phyloP scores from a whole-genome alignment of 2,329 filamentous ascomycete genomes.

The Claviceps quebecensis region DNA sequence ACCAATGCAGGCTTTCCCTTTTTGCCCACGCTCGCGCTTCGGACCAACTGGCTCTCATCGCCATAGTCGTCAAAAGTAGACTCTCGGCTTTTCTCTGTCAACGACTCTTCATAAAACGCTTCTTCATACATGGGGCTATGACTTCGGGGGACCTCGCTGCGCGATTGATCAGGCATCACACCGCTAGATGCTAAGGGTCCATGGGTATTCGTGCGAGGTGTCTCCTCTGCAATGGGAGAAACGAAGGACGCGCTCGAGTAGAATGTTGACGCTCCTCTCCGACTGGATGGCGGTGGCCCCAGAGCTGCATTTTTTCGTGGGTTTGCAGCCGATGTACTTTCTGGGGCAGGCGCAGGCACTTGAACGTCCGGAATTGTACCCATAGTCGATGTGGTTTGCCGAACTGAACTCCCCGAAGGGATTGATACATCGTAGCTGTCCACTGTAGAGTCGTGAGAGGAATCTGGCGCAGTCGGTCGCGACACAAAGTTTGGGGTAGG shows the following conservation, averaged over 20 bases:
- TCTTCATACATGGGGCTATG: slow-evolving; percentile 32
- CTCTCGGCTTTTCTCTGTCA: slow-evolving; percentile 29
- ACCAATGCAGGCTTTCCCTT: slow-evolving; percentile 44
- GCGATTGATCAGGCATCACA: slow-evolving; percentile 58
- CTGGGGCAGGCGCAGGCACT: slow-evolving; percentile 26
- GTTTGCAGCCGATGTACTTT: slow-evolving; percentile 13
- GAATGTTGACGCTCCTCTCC: slow-evolving; percentile 48
- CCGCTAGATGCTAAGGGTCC: slow-evolving; percentile 58
- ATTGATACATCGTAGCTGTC: slow-evolving; percentile 26
- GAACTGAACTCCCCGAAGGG: slow-evolving; percentile 33
- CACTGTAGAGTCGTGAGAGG: slow-evolving; percentile 15
- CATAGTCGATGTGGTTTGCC: slow-evolving; percentile 38
- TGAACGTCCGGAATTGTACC: slow-evolving; percentile 48
- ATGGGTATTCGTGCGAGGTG: slow-evolving; percentile 40
- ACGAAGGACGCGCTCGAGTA: slow-evolving; percentile 55
- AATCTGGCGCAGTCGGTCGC: slow-evolving; percentile 19
- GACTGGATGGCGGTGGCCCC: slow-evolving; percentile 45
- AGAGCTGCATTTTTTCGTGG: slow-evolving; percentile 37
- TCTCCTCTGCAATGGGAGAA: slow-evolving; percentile 64
- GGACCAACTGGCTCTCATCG: slow-evolving; percentile 43
- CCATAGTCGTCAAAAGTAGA: slow-evolving; percentile 31
- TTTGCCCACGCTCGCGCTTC: slow-evolving; percentile 48
- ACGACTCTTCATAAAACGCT: slow-evolving; percentile 35
- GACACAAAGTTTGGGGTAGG: slow-evolving; percentile 35
- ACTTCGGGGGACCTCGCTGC: slow-evolving; percentile 28